Percentiles rank a stretch among this genome's conserved stretches.
Conservation (phyloP, 768 basidiomycete species). For the Rhodotorula taiwanensis region DNA sequence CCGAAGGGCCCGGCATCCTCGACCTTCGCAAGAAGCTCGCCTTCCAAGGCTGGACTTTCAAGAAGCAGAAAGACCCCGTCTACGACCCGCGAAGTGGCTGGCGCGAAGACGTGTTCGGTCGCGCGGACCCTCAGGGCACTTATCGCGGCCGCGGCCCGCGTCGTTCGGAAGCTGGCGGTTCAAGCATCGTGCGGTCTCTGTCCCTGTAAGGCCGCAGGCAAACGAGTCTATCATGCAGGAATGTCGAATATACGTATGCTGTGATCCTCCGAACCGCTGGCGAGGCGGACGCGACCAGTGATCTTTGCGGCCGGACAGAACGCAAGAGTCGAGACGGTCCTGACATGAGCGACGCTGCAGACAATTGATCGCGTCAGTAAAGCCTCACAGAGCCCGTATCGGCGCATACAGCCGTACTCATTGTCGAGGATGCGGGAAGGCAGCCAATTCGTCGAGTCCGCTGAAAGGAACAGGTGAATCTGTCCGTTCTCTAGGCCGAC, state of each 20-base stretch:
- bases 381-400: no score
- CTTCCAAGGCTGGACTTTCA: conserved; percentile 51
- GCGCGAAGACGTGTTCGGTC: conserved; percentile 9
- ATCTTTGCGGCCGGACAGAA: no score
- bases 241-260: conserved; percentile 70
- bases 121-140: not conserved
- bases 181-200: not conserved
- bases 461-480: conserved; percentile 62
- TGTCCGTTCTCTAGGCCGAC: conserved; percentile 78
- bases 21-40: conserved; percentile 84
- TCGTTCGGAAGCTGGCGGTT: not conserved
- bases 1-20: conserved; percentile 77
- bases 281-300: conserved; percentile 62
- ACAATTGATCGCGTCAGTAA: conserved; percentile 17
- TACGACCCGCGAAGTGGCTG: conserved; percentile 25
- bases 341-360: conserved; percentile 64
- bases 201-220: no score
- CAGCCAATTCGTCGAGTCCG: conserved; percentile 43
- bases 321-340: conserved; percentile 70
- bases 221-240: conserved; percentile 13
- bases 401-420: no score
- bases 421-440: no score
- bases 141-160: not conserved
- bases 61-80: conserved; percentile 24
- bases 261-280: conserved; percentile 88